Conservation (phyloP, 2,329 filamentous ascomycete species). For the Pyrenochaeta sp. region DNA sequence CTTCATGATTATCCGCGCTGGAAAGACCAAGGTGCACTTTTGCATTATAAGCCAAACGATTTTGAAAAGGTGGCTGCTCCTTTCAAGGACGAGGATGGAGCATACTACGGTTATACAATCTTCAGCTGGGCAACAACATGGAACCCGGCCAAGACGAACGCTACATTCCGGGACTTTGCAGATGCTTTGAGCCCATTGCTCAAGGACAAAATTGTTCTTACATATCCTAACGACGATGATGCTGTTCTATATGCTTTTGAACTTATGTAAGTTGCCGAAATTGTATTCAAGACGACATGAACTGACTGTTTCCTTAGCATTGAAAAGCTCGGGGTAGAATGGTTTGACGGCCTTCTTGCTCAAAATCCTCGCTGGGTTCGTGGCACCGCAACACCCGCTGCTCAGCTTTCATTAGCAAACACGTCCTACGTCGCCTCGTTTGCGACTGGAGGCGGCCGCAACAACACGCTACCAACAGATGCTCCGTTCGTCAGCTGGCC, state of each 20-base stretch:
- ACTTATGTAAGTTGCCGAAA: slow-evolving; percentile 45
- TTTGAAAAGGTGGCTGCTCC: slow-evolving; percentile 54
- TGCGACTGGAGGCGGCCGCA: slow-evolving; percentile 9
- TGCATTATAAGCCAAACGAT: slow-evolving; percentile 59
- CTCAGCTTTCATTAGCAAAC: slow-evolving; percentile 41
- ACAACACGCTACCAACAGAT: slow-evolving; percentile 40
- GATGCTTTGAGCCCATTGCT: slow-evolving; percentile 59
- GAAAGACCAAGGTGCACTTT: slow-evolving; percentile 56
- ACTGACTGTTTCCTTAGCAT: slow-evolving; percentile 19
- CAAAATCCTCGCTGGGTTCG: slow-evolving; percentile 64
- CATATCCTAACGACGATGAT: slow-evolving; percentile 67
- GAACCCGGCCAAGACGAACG: slow-evolving; percentile 43
- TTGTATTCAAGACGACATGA: background rate
- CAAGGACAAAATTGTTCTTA: slow-evolving; percentile 62
- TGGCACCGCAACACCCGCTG: slow-evolving; percentile 55
- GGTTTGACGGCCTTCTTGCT: slow-evolving; percentile 57
- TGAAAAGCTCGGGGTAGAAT: slow-evolving; percentile 52
- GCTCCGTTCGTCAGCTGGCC: slow-evolving; percentile 57
- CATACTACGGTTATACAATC: slow-evolving; percentile 55
- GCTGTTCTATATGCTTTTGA: slow-evolving; percentile 61
- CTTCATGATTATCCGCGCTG: slow-evolving; percentile 62
- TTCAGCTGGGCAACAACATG: slow-evolving; percentile 47
- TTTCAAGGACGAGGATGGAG: slow-evolving; percentile 54
- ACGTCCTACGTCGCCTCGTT: slow-evolving; percentile 28
- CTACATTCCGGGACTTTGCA: slow-evolving; percentile 49